A percentile compares a stretch with the other conserved stretches of the same genome.
Conservation (phyloP, 139 green algal species). For the Haematococcus sp. region DNA sequence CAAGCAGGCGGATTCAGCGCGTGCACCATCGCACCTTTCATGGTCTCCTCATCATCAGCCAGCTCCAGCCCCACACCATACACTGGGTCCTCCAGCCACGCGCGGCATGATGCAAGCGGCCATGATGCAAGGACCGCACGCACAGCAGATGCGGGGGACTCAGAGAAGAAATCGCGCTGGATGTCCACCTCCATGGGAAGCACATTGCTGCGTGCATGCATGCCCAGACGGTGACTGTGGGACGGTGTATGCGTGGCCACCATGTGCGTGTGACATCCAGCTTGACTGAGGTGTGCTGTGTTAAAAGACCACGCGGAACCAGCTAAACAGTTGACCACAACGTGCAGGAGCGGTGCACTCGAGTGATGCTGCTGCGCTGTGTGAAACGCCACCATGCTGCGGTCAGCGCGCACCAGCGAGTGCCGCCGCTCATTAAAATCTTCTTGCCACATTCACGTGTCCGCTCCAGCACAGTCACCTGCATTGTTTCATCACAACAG, state of each 20-base stretch:
- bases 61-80: constrained; percentile 67
- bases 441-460: constrained; percentile 83
- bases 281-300: background rate
- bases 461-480: constrained; percentile 81
- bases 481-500: no score
- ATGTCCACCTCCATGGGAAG: constrained; percentile 63
- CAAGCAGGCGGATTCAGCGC: no score
- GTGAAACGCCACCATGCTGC: no score
- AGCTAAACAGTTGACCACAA: background rate
- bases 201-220: constrained; percentile 67
- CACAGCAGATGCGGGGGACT: constrained; percentile 48
- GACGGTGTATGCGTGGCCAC: no score
- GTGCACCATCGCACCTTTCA: constrained; percentile 47
- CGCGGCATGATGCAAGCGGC: constrained; percentile 62
- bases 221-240: no score
- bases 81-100: constrained; percentile 61
- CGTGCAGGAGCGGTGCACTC: background rate
- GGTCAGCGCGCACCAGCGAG: constrained; percentile 70
- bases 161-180: constrained; percentile 72
- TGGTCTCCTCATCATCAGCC: constrained; percentile 61
- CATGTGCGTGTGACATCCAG: no score
- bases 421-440: constrained; percentile 83
- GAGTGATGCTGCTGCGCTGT: background rate
- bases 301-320: background rate
- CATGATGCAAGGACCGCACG: constrained; percentile 69